Evolutionary conservation across 2,329 filamentous ascomycete species (phyloP).

Genomic region (Thyridium curvatum): DNA sequence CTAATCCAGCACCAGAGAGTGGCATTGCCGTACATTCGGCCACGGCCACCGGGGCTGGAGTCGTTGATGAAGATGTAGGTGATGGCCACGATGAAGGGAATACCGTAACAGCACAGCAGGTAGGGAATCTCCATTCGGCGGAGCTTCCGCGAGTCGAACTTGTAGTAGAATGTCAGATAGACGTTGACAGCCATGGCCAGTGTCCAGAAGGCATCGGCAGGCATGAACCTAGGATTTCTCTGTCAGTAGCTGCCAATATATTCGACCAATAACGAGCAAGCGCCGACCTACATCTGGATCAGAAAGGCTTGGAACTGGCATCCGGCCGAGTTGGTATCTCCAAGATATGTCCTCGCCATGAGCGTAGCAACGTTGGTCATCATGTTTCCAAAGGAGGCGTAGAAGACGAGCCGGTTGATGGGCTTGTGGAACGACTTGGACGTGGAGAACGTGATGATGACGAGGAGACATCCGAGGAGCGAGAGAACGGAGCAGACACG

Average conservation of each 20-base stretch:
- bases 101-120: constrained; percentile 61
- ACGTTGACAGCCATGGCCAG: constrained; percentile 81
- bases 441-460: constrained; percentile 63
- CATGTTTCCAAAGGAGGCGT: constrained; percentile 76
- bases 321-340: constrained; percentile 37
- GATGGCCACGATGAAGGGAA: constrained; percentile 64
- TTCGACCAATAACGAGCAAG: neutral
- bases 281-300: constrained; percentile 68
- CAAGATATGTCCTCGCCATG: constrained; percentile 58
- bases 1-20: constrained; percentile 78
- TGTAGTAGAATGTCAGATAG: constrained; percentile 72
- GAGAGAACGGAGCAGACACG: constrained; percentile 66
- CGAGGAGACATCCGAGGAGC: constrained; percentile 62
- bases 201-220: constrained; percentile 70
- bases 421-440: constrained; percentile 72
- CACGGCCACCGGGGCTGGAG: constrained; percentile 23
- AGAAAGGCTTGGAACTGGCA: constrained; percentile 73
- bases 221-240: constrained; percentile 59
- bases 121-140: constrained; percentile 67
- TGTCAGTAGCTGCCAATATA: constrained; percentile 7
- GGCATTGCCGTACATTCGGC: constrained; percentile 67
- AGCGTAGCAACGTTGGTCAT: constrained; percentile 71
- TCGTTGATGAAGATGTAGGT: constrained; percentile 59
- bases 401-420: constrained; percentile 83
- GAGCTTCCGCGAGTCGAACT: constrained; percentile 59